Evolutionary conservation across 176 grass and related monocot species (phyloP), one percentile per base, ranked within the genome.

Genomic region (Alloteropsis semialata): DNA sequence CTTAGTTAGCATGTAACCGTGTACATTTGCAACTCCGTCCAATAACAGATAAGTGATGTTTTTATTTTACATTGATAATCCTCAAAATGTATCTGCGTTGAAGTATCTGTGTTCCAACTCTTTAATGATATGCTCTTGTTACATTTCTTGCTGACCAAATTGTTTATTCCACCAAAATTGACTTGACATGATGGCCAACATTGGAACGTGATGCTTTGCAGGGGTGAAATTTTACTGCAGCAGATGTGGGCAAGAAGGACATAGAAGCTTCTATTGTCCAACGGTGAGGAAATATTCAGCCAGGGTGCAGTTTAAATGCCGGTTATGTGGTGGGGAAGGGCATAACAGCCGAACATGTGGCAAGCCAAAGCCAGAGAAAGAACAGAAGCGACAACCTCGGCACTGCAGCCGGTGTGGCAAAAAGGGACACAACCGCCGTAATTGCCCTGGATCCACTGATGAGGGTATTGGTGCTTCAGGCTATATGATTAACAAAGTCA

Each of bases 181-280:
- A 53, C 19, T 27, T 36, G 21, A 8, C 0, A 14, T 32, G 48
- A 28, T 76, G 53, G 85, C 46, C 19, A 75, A 72, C 64, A 46
- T 72, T 72, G 3, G 41, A 49, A 38, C 30, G 25, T 84, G 39
- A 72, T 86, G 8, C 50, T 87, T 78, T 48, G 7, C 84, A 98
- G 96, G 96, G 77, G 88, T 95, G 30, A 98, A 91, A 82, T 98
- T 91, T 83, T 87, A 82, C 59, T 98, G 95, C 72, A 91, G 95
- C 72, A 87, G 88, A 80, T 98, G 92, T 33, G 84, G 88, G 49
- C 61, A 93, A 80, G 88, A 93, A 89, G 95, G 92, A 72, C 95
- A 98, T 50, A 87, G 90, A 77, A 90, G 89, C 61, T 86, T 90
- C 58, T 95, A 94, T 67, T 98, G 95, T 48, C 86, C 84, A 65